A percentile compares a stretch with the other conserved stretches of the same genome.
These are phyloP conservation scores for Cymodocea nodosa DNA, from an alignment of 116 monocot species.

Conservation along the genomic window DNA sequence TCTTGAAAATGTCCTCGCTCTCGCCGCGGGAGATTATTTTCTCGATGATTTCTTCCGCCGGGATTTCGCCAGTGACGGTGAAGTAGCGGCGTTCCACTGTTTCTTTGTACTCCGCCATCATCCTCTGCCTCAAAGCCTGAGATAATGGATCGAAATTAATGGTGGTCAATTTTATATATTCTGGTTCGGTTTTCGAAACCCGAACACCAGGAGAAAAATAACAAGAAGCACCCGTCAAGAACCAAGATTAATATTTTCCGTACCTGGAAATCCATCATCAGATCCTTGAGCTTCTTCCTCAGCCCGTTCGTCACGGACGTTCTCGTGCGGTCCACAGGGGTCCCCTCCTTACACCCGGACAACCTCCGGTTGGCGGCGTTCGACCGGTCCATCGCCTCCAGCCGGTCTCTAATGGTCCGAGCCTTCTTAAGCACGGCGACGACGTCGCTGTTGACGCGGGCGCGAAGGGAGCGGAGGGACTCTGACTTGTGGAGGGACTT, in stretches of 20 bases:
- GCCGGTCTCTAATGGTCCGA: slow-evolving; percentile 34
- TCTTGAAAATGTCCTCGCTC: slow-evolving; percentile 29
- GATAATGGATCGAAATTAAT: background rate
- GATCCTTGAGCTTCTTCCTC: slow-evolving; percentile 66
- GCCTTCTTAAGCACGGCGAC: slow-evolving; percentile 45
- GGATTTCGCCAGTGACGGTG: slow-evolving; percentile 56
- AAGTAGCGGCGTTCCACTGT: slow-evolving; percentile 72
- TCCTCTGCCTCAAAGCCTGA: slow-evolving; percentile 62
- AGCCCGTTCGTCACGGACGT: slow-evolving; percentile 72
- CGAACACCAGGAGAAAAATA: background rate
- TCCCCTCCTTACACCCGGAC: slow-evolving; percentile 54
- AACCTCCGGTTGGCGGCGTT: slow-evolving; percentile 47
- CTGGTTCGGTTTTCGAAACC: background rate
- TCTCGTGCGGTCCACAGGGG: slow-evolving; percentile 61
- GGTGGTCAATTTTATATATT: no score
- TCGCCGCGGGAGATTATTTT: slow-evolving; percentile 46
- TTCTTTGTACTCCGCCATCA: slow-evolving; percentile 89
- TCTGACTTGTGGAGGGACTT: slow-evolving; percentile 63
- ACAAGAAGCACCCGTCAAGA: background rate
- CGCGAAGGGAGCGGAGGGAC: slow-evolving; percentile 36
- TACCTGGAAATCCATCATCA: slow-evolving; percentile 78
- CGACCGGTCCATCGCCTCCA: slow-evolving; percentile 64
- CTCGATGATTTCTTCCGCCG: slow-evolving; percentile 69
- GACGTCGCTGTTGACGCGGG: slow-evolving; percentile 59
- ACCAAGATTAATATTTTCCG: background rate